These are phyloP conservation scores for Calonectria pteridis DNA, from an alignment of 2,329 filamentous ascomycete species.

Conservation along the genomic window DNA sequence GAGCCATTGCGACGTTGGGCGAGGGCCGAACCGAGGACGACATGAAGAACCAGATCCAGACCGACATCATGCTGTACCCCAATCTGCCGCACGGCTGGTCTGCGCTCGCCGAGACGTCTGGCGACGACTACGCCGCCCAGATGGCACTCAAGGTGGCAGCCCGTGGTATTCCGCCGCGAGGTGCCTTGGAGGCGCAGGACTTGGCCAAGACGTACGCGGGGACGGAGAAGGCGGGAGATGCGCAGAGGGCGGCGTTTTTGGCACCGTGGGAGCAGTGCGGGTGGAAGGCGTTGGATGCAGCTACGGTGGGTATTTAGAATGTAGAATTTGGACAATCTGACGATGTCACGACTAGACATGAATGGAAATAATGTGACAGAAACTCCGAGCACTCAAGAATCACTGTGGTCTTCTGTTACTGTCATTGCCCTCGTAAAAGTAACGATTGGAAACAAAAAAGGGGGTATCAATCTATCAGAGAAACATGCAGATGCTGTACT, in stretches of 20 bases:
- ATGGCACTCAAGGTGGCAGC: slow-evolving; percentile 87
- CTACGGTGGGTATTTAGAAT: slow-evolving; percentile 41
- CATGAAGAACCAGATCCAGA: slow-evolving; percentile 75
- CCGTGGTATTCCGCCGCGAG: slow-evolving; percentile 79
- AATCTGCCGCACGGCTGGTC: slow-evolving; percentile 85
- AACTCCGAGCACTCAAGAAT: neutral
- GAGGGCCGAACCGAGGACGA: slow-evolving; percentile 62
- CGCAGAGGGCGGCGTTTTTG: slow-evolving; percentile 81
- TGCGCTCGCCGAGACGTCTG: slow-evolving; percentile 73
- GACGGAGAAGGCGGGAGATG: slow-evolving; percentile 78
- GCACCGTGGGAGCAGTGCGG: slow-evolving; percentile 81
- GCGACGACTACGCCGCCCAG: slow-evolving; percentile 69
- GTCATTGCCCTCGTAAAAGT: neutral
- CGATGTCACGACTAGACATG: slow-evolving; percentile 9
- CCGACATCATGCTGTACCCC: slow-evolving; percentile 85
- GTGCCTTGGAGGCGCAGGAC: slow-evolving; percentile 75
- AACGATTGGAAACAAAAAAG: neutral
- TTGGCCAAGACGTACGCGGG: slow-evolving; percentile 81
- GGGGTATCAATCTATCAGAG: slow-evolving; percentile 20
- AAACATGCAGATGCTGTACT: neutral
- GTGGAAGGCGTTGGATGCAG: slow-evolving; percentile 69
- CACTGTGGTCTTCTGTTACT: neutral
- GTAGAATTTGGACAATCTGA: slow-evolving; percentile 17
- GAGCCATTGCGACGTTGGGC: slow-evolving; percentile 76
- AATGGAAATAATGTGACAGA: neutral